These are phyloP conservation scores for Parasitella parasitica DNA, from an alignment of 371 early-diverging fungal genomes.

Conservation along the genomic window DNA sequence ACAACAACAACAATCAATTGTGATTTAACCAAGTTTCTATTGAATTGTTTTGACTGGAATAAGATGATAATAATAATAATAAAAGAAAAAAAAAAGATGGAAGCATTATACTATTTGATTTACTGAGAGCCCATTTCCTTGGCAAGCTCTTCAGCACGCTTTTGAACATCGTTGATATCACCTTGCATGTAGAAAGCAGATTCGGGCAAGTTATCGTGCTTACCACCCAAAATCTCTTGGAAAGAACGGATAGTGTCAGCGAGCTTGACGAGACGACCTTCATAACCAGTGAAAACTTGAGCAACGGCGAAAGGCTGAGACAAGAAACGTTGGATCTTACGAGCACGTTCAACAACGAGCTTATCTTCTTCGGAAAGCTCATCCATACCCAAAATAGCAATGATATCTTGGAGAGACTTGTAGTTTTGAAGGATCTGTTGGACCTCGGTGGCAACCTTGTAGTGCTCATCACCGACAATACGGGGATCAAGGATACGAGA, in stretches of 20 bases:
- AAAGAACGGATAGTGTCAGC: conserved; percentile 96
- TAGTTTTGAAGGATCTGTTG: conserved; percentile 96
- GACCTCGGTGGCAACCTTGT: conserved; percentile 91
- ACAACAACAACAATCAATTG: background rate
- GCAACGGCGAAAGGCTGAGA: conserved; percentile 97
- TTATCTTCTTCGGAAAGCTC: conserved; percentile 98
- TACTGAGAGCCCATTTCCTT: conserved; percentile 54
- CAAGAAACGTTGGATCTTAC: conserved; percentile 97
- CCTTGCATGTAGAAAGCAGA: conserved; percentile 98
- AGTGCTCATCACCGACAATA: conserved; percentile 95
- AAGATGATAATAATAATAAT: background rate
- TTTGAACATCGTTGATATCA: conserved; percentile 92
- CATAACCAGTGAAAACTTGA: conserved; percentile 97
- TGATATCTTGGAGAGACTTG: conserved; percentile 98
- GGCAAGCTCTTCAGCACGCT: conserved; percentile 92
- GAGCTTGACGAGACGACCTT: conserved; percentile 92
- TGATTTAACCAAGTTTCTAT: background rate
- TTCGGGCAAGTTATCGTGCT: conserved; percentile 92
- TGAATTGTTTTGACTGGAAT: background rate
- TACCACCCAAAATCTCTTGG: conserved; percentile 95
- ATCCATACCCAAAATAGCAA: conserved; percentile 97
- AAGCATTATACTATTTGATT: conserved; percentile 1
- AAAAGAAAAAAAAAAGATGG: background rate
- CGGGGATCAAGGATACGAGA: conserved; percentile 97
- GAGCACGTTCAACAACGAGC: conserved; percentile 94